phyloP scores from a whole-genome alignment of 1,139 yeast species.

The Suhomyces anneliseae region DNA sequence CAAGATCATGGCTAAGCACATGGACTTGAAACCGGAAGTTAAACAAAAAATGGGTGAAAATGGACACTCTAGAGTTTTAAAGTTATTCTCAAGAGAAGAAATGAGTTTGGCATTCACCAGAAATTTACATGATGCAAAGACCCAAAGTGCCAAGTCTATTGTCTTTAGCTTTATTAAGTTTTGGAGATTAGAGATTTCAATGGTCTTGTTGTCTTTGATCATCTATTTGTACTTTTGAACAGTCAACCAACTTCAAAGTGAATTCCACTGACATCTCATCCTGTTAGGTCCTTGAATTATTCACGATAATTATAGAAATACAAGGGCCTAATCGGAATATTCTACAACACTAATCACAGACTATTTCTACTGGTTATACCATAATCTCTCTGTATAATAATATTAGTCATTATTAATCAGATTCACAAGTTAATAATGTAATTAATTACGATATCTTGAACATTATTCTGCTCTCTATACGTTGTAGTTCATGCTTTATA shows the following conservation, averaged over 20 bases:
- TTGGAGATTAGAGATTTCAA: constrained; percentile 17
- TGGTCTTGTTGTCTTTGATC: constrained; percentile 11
- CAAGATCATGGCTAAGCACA: constrained; percentile 48
- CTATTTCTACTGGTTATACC: too few relatives aligned
- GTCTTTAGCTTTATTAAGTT: constrained; percentile 11
- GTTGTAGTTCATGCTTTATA: too few relatives aligned
- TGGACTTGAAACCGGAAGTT: constrained; percentile 28
- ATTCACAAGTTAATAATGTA: too few relatives aligned
- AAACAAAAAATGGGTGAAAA: constrained; percentile 42
- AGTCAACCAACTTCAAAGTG: not conserved
- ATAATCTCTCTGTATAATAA: too few relatives aligned
- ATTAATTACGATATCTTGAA: too few relatives aligned
- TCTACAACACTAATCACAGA: too few relatives aligned
- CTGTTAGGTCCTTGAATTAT: too few relatives aligned
- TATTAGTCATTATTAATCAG: too few relatives aligned
- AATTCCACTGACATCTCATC: too few relatives aligned
- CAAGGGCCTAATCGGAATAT: too few relatives aligned
- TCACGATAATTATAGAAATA: too few relatives aligned
- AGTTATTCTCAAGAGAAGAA: constrained; percentile 57
- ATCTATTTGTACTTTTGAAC: constrained; percentile 6
- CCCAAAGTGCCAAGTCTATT: constrained; percentile 2
- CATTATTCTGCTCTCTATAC: too few relatives aligned
- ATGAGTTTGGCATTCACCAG: constrained; percentile 56
- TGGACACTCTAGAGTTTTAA: constrained; percentile 53
- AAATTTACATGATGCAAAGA: constrained; percentile 19